Base-by-base conservation (phyloP, 148 eudicot species). In the Bassia scoparia region DNA sequence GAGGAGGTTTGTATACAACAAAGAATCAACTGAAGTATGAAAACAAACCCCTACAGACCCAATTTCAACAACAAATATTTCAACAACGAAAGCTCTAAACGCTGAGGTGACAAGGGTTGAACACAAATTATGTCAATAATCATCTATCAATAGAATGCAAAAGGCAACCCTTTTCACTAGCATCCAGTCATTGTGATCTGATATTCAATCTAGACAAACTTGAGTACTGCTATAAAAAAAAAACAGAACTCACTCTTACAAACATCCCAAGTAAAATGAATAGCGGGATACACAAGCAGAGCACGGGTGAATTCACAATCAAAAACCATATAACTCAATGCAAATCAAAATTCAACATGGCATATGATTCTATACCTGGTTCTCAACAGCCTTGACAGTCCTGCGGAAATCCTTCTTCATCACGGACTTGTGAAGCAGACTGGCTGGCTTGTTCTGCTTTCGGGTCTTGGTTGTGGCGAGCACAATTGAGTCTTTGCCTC, bases 371-470 rank as follows among this genome's bases (percentile, higher is more conserved):
- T 15, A 16, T 81, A 95, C 99, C 97, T 95, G 97, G 82, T 92
- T 95, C 48, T 73, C 67, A 62, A 89, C 99, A 56, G 99, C 93
- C 88, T 95, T 95, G 3, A 89, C 85, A 96, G 89, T 91, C 52
- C 92, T 86, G 71, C 75, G 52, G 79, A 95, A 88, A 21, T 95
- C 99, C 78, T 91, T 89, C 85, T 89, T 91, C 99, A 95, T 84
- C 62, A 86, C 70, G 55, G 90, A 88, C 76, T 89, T 91, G 96
- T 95, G 86, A n/a, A 82, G 83, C 33, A 86, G 41, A 69, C 81
- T 79, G 2, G 93, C 69, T 3, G 99, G 99, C 75, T 87, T 91
- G 80, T 71, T 84, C 82, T 95, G 99, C 73, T 89, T 89, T 85
- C 90, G 89, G 12, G 94, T 95, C 86, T 87, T 95, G 14, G 97